These are phyloP conservation scores for Coniella vitis DNA, from an alignment of 2,329 filamentous ascomycete species.

Conservation along the genomic window DNA sequence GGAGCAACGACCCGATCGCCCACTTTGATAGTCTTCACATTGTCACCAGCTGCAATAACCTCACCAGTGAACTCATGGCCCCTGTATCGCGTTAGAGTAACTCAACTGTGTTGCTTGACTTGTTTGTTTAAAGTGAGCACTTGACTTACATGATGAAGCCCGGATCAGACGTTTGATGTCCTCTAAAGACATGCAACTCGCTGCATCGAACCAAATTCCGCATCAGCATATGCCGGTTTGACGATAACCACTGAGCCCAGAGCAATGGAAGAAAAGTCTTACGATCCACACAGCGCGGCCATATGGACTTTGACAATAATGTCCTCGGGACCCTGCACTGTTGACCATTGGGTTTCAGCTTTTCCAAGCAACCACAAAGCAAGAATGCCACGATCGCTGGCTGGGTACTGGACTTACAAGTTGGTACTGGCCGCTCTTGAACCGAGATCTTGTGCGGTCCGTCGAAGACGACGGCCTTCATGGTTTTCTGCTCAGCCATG, in stretches of 20 bases:
- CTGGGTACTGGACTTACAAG: conserved; percentile 32
- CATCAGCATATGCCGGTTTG: background rate
- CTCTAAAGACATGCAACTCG: conserved; percentile 81
- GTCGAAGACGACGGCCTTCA: conserved; percentile 87
- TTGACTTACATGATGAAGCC: conserved; percentile 48
- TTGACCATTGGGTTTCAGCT: background rate
- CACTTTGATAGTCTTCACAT: conserved; percentile 60
- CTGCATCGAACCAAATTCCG: conserved; percentile 32
- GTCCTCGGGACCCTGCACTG: conserved; percentile 63
- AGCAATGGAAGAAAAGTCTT: conserved; percentile 27
- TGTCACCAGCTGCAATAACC: conserved; percentile 60
- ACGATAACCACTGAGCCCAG: conserved; percentile 1
- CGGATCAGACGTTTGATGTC: conserved; percentile 63
- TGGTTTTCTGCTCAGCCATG: conserved; percentile 49
- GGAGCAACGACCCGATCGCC: conserved; percentile 78
- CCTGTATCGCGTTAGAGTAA: background rate
- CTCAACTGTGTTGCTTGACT: background rate
- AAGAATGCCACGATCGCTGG: conserved; percentile 12
- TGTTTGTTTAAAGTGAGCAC: background rate
- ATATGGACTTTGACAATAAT: conserved; percentile 78
- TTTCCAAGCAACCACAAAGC: conserved; percentile 16
- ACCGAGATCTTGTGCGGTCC: conserved; percentile 68
- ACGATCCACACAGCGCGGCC: conserved; percentile 85
- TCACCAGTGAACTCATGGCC: conserved; percentile 84
- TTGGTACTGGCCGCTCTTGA: conserved; percentile 73